Evolutionary conservation across 148 eudicot genomes (phyloP), one percentile per base, ranked within the genome.

Genomic region (Suaeda aralocaspica): DNA sequence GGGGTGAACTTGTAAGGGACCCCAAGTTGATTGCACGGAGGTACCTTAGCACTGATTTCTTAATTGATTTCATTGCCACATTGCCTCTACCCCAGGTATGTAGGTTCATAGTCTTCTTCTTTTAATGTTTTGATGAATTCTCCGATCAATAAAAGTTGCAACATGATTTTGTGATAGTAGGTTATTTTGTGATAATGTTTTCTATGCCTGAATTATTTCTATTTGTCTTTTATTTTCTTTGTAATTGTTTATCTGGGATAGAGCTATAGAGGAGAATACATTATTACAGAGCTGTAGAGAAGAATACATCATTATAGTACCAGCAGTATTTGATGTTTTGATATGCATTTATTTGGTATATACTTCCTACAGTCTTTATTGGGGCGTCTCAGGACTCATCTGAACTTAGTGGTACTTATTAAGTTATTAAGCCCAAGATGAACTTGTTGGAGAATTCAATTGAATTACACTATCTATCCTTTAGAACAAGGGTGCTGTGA

Each of bases 1-100:
- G 94, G 78, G 99, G 99, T 73, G 99, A 95, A 73, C 99, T 95
- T 81, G 97, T 95, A 44, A 89, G 82, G 87, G 96, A 95, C 81
- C 93, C 96, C n/a, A 81, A 86, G 69, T 79, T 83, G 88, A 95
- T 95, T 80, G 93, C 94, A 9, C 42, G 76, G 59, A 89, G 96
- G 86, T 91, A 95, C 76, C 13, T 95, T 16, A 81, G 77, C 75
- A 78, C 92, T 5, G 97, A 91, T 74, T 89, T 95, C 71, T 79
- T 87, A 59, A 80, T 95, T 72, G 99, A 95, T 88, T 72, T 92
- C 68, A 85, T 95, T 77, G 99, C 99, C 11, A 81, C 99, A 39
- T 85, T 95, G 80, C 99, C 99, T 73, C 87, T 91, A 16, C 99
- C 99, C 66, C 99, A 95, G 99, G 99, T 94, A 79, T 52, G 52